These are phyloP conservation scores for Mycena epipterygia DNA, from an alignment of 768 basidiomycete species.

Conservation along the genomic window DNA sequence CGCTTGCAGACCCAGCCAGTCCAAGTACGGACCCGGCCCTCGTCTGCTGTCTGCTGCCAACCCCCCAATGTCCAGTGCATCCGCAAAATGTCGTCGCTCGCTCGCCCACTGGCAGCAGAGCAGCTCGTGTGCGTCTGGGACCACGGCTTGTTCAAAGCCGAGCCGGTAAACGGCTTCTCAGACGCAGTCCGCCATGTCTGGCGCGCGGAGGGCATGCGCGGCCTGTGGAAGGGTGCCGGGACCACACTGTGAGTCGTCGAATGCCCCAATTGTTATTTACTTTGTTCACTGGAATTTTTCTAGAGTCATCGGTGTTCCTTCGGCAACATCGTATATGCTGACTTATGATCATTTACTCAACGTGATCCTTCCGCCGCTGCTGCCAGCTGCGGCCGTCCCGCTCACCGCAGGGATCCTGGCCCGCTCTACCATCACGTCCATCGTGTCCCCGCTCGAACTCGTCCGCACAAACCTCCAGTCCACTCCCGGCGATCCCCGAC, in stretches of 20 bases:
- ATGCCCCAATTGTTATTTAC: neutral
- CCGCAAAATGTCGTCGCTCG: slow-evolving; percentile 83
- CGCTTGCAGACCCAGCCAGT: slow-evolving; percentile 93
- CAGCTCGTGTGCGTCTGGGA: slow-evolving; percentile 88
- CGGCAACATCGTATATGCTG: slow-evolving; percentile 94
- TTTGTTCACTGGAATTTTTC: slow-evolving; percentile 32
- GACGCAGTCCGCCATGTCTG: slow-evolving; percentile 87
- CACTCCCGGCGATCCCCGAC: slow-evolving; percentile 77
- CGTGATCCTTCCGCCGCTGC: slow-evolving; percentile 69
- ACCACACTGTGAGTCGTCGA: slow-evolving; percentile 82
- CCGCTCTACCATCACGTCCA: slow-evolving; percentile 81
- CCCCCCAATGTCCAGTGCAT: slow-evolving; percentile 71
- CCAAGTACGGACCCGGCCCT: slow-evolving; percentile 61
- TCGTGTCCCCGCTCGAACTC: slow-evolving; percentile 92
- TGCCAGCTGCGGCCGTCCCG: slow-evolving; percentile 72
- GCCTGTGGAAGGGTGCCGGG: slow-evolving; percentile 96
- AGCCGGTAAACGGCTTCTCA: slow-evolving; percentile 86
- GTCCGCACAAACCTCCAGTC: slow-evolving; percentile 95
- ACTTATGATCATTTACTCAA: slow-evolving; percentile 92
- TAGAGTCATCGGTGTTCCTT: slow-evolving; percentile 92
- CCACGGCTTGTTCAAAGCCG: slow-evolving; percentile 74
- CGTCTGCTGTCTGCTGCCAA: slow-evolving; percentile 78
- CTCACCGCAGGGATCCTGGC: slow-evolving; percentile 88
- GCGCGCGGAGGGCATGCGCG: slow-evolving; percentile 84
- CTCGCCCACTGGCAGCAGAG: slow-evolving; percentile 67